These are phyloP conservation scores for Brassica napus DNA, from an alignment of 345 rosid species.

Conservation along the genomic window Da-Ae NC_063442.1:25655001-25655500, in stretches of 20 bases:
- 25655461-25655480: slow-evolving; percentile 59
- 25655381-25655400: slow-evolving; percentile 35
- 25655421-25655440: slow-evolving; percentile 46
- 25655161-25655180: slow-evolving; percentile 26
- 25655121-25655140: slow-evolving; percentile 17
- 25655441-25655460: slow-evolving; percentile 54
- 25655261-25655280: not conserved
- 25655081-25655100: slow-evolving; percentile 37
- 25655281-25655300: not conserved
- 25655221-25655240: slow-evolving; percentile 11
- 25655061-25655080: slow-evolving; percentile 19
- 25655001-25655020: not conserved
- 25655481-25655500: slow-evolving; percentile 76
- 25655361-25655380: slow-evolving; percentile 50
- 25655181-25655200: slow-evolving; percentile 52
- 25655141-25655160: slow-evolving; percentile 30
- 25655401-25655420: slow-evolving; percentile 42
- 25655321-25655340: slow-evolving; percentile 12
- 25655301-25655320: slow-evolving; percentile 6
- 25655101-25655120: slow-evolving; percentile 31
- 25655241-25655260: slow-evolving; percentile 18
- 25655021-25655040: slow-evolving; percentile 13
- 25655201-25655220: slow-evolving; percentile 40
- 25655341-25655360: slow-evolving; percentile 20
- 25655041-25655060: slow-evolving; percentile 10